phyloP scores from a whole-genome alignment of 306 rosid species.

The Castanopsis chinensis region DNA sequence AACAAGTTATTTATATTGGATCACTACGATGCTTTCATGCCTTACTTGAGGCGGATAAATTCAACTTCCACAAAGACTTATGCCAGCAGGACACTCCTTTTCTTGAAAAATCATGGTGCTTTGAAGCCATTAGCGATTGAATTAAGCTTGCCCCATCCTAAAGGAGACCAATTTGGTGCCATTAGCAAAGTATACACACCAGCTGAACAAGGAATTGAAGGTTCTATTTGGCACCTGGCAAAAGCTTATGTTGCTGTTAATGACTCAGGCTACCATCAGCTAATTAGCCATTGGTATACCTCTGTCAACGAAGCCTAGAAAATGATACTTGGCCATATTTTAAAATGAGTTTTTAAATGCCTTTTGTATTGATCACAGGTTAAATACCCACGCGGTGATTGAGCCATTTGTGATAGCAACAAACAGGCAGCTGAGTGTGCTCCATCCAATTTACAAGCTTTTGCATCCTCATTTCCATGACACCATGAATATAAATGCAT shows the following conservation, averaged over 20 bases:
- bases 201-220: constrained; percentile 49
- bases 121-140: constrained; percentile 81
- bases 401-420: constrained; percentile 83
- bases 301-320: background rate
- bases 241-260: constrained; percentile 72
- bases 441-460: constrained; percentile 79
- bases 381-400: constrained; percentile 74
- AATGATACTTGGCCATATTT: background rate
- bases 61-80: constrained; percentile 57
- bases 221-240: constrained; percentile 72
- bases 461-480: constrained; percentile 78
- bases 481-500: constrained; percentile 81
- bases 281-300: constrained; percentile 71
- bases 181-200: constrained; percentile 55
- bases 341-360: background rate
- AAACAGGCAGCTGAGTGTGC: constrained; percentile 71
- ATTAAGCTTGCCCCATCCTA: constrained; percentile 68
- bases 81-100: constrained; percentile 70
- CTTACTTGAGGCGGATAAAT: constrained; percentile 64
- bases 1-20: constrained; percentile 64
- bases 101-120: constrained; percentile 59
- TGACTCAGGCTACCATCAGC: constrained; percentile 78
- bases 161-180: constrained; percentile 54
- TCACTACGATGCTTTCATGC: constrained; percentile 74
- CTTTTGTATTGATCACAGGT: constrained; percentile 37